phyloP scores from a whole-genome alignment of 345 rosid species.

The Gossypium raimondii region DNA sequence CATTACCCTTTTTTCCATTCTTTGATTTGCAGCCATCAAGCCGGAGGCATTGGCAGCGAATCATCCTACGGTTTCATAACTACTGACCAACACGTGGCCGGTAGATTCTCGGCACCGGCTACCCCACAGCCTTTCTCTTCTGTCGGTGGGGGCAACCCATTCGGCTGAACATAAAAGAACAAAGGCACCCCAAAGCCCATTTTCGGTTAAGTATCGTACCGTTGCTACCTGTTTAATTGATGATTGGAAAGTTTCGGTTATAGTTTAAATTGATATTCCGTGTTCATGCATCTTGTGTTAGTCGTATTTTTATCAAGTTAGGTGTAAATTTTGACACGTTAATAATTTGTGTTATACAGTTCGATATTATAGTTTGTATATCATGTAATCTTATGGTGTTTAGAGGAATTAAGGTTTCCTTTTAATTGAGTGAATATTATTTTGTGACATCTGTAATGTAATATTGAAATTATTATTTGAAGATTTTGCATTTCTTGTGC shows the following conservation, averaged over 20 bases:
- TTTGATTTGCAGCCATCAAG: slow-evolving; percentile 30
- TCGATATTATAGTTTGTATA: too few species aligned
- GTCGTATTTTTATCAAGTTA: too few species aligned
- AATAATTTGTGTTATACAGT: too few species aligned
- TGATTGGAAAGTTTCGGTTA: slow-evolving; percentile 31
- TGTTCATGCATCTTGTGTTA: too few species aligned
- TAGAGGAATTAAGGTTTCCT: too few species aligned
- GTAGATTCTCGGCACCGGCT: slow-evolving; percentile 40
- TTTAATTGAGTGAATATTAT: too few species aligned
- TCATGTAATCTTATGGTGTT: too few species aligned
- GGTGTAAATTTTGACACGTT: too few species aligned
- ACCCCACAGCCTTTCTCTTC: slow-evolving; percentile 42
- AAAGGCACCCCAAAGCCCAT: slow-evolving; percentile 4
- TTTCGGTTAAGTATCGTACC: slow-evolving; percentile 31
- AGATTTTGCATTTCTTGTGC: background rate
- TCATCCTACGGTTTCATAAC: slow-evolving; percentile 35
- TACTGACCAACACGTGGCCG: slow-evolving; percentile 40
- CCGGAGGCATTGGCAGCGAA: slow-evolving; percentile 34
- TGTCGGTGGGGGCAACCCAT: slow-evolving; percentile 62
- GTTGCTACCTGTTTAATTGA: slow-evolving; percentile 31
- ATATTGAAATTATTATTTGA: background rate
- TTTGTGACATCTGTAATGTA: background rate
- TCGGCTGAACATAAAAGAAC: slow-evolving; percentile 38
- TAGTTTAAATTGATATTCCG: background rate
- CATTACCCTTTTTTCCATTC: background rate